phyloP scores from a whole-genome alignment of 2,329 filamentous ascomycete genomes.

The Byssothecium circinans region DNA sequence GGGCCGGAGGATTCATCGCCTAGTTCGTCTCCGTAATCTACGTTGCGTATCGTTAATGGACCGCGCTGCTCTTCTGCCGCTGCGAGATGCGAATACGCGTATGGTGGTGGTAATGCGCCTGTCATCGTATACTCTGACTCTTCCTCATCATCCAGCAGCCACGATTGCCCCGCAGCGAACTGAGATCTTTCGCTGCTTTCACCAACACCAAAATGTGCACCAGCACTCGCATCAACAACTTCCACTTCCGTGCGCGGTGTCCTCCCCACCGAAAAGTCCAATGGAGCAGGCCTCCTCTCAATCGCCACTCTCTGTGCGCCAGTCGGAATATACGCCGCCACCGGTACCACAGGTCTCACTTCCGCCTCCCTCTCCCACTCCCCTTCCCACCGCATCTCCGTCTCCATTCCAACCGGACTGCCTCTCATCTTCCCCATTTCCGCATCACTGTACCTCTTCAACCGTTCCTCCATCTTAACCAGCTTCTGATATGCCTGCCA shows the following conservation, averaged over 20 bases:
- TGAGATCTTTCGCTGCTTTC: no score
- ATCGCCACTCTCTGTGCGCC: neutral
- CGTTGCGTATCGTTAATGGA: neutral
- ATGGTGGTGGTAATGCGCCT: neutral
- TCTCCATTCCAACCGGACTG: neutral
- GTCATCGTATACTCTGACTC: neutral
- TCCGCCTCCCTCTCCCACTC: neutral
- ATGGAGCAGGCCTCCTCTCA: neutral
- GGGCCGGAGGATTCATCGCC: neutral
- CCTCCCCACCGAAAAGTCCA: neutral
- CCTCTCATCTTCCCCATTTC: neutral
- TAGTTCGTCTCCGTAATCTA: neutral
- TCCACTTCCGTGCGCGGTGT: neutral
- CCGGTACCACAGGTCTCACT: neutral
- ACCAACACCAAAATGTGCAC: neutral
- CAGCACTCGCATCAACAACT: neutral
- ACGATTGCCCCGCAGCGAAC: neutral
- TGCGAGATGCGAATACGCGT: neutral
- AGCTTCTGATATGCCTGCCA: constrained; percentile 25
- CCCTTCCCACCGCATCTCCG: neutral
- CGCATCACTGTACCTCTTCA: neutral
- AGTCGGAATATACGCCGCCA: neutral
- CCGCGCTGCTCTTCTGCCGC: neutral
- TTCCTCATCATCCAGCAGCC: neutral
- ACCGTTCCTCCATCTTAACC: constrained; percentile 3